Base-by-base conservation (phyloP, 2,329 filamentous ascomycete genomes). In the Colletotrichum gigasporum region DNA sequence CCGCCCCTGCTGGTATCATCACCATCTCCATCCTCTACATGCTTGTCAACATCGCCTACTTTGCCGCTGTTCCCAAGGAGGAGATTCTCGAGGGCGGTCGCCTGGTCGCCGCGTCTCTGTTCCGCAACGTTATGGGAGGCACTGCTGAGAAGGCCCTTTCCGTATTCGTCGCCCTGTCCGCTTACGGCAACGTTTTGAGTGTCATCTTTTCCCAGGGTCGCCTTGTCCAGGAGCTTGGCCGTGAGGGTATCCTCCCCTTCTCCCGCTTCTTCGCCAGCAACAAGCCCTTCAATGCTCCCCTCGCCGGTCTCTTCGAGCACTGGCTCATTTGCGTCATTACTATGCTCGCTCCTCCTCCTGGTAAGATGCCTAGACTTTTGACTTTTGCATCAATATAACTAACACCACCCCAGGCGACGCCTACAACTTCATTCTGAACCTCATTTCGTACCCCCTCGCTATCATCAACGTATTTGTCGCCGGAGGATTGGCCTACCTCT, bases 151-250 rank as follows among this genome's bases (percentile, higher is more conserved):
- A 84, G 18, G 87, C 85, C 4, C 78, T 90, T 14, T 88, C 83
- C 22, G 88, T 90, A 56, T 90, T 91, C 66, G 87, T 91, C 20
- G 88, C 89, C 0, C 79, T 91, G 1, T 91, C 88, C 0, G 88
- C 88, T 4, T 88, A 90, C 67, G 89, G 88, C 26, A 91, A 91
- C 69, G 86, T 91, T 12, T 79, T 91, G 47, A 85, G 82, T 60
- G 87, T 91, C 66, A 90, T 90, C 66, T 91, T 91, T 75, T 88
- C 88, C 0, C 88, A 91, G 74, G 87, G 88, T 6, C 84, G 89
- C 55, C 78, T 91, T 5, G 88, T 89, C 0, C 89, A 90, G 73
- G 88, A 90, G 72, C 83, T 90, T 14, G 88, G 87, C 4, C 85
- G 87, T 10, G 88, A 91, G 74, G 88, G 88, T 26, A 82, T 91